A percentile compares a stretch with the other conserved stretches of the same genome.
These are phyloP conservation scores for Trematosphaeria pertusa DNA, from an alignment of 2,329 filamentous ascomycete genomes.

Conservation along the genomic window DNA sequence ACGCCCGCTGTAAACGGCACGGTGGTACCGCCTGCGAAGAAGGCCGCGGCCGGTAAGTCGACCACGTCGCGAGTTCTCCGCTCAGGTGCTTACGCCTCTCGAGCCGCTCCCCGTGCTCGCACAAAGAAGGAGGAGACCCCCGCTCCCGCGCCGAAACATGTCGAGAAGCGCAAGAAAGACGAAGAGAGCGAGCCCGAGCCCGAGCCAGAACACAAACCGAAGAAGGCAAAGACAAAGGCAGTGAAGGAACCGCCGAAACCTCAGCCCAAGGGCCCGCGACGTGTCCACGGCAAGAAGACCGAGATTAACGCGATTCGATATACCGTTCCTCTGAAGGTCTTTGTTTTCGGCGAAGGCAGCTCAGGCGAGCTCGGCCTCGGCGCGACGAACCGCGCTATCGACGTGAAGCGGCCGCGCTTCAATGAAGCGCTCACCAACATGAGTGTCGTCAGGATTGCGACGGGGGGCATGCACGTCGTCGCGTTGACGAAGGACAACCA, in stretches of 20 bases:
- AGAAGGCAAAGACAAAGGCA: constrained; percentile 16
- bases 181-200: constrained; percentile 27
- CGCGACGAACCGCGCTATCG: constrained; percentile 67
- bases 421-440: constrained; percentile 67
- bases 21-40: constrained; percentile 5
- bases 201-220: constrained; percentile 9
- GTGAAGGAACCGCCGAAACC: constrained; percentile 22
- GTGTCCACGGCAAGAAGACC: constrained; percentile 40
- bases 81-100: constrained; percentile 9
- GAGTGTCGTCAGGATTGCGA: constrained; percentile 76
- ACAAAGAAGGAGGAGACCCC: constrained; percentile 20
- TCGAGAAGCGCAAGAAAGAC: constrained; percentile 42
- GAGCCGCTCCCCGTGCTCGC: constrained; percentile 8
- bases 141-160: constrained; percentile 23
- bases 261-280: constrained; percentile 41
- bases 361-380: constrained; percentile 86
- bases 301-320: constrained; percentile 69
- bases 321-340: constrained; percentile 71
- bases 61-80: not conserved
- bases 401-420: constrained; percentile 76
- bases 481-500: constrained; percentile 81
- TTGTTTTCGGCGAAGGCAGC: constrained; percentile 80
- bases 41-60: constrained; percentile 1
- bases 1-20: not conserved
- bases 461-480: constrained; percentile 82